A percentile compares a stretch with the other conserved stretches of the same genome.
phyloP scores from a whole-genome alignment of 805 yeast species.

The Candida ipomoeae region DNA sequence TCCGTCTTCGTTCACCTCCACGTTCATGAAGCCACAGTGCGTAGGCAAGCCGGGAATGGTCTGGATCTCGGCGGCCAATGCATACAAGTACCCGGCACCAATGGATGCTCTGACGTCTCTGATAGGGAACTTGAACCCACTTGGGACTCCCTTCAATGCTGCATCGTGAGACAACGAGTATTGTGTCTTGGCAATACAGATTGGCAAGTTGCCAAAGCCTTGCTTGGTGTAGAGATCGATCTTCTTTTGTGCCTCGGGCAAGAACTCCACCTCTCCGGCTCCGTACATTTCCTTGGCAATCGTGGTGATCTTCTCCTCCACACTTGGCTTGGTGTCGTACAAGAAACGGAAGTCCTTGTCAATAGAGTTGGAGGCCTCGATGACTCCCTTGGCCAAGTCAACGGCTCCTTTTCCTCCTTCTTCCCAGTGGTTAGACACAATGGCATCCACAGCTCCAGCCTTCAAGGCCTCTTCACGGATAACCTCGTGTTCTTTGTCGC shows the following conservation, averaged over 20 bases:
- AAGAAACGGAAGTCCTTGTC: slow-evolving; percentile 47
- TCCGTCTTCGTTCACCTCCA: slow-evolving; percentile 74
- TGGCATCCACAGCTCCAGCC: slow-evolving; percentile 79
- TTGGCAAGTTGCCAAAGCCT: slow-evolving; percentile 74
- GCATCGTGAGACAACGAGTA: slow-evolving; percentile 83
- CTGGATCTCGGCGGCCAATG: slow-evolving; percentile 81
- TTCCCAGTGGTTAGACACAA: slow-evolving; percentile 82
- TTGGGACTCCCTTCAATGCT: slow-evolving; percentile 76
- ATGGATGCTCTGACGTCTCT: slow-evolving; percentile 73
- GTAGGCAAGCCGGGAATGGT: slow-evolving; percentile 86
- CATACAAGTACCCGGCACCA: slow-evolving; percentile 84
- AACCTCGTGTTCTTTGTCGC: slow-evolving; percentile 62
- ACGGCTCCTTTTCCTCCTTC: slow-evolving; percentile 82
- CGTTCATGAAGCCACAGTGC: slow-evolving; percentile 82
- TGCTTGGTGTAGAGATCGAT: slow-evolving; percentile 64
- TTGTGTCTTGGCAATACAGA: slow-evolving; percentile 84
- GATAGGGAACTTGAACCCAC: slow-evolving; percentile 74
- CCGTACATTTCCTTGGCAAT: slow-evolving; percentile 79
- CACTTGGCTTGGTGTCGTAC: slow-evolving; percentile 49
- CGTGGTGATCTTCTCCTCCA: slow-evolving; percentile 62
- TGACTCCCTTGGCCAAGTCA: slow-evolving; percentile 67
- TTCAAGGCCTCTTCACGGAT: slow-evolving; percentile 62
- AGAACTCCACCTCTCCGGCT: slow-evolving; percentile 66
- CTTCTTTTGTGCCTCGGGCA: slow-evolving; percentile 65
- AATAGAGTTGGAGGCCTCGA: slow-evolving; percentile 51